Evolutionary conservation across 805 yeast species (phyloP), one percentile per base, ranked within the genome.

Genomic region (Myxozyma kluyveri): DNA sequence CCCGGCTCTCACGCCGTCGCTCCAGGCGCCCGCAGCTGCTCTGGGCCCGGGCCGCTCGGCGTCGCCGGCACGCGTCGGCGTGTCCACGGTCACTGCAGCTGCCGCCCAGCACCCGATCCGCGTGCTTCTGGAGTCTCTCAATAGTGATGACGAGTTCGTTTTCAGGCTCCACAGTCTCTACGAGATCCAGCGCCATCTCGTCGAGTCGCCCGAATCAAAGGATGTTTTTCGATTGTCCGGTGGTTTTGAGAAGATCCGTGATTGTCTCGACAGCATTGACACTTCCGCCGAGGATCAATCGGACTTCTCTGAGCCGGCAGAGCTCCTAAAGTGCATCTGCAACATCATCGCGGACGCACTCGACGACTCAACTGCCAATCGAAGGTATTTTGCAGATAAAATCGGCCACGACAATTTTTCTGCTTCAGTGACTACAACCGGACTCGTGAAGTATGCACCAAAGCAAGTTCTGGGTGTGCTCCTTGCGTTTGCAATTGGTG

Each of bases 161-260:
- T 45, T 49, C n/a, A 45, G 54, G 21, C 40, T 60, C n/a, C 57
- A 50, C 22, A 47, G 36, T 21, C 51, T 60, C 7, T 60, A 59
- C 23, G 60, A 56, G 42, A 42, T 60, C 21, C 63, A 59, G 42
- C 54, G 63, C 7, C 29, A 52, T 17, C 44, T 60, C 6, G 55
- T 57, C 17, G 63, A 60, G 47, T 47, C 54, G 17, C 53, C 59
- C 18, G 63, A 60, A 23, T 39, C 56, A 12, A 56, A 56, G 32
- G 59, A 56, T 27, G 52, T 57, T n/a, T 60, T 60, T 31, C 56
- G 61, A 10, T 44, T 48, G 17, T 52, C 59, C 2, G 39, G 42
- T 14, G 63, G 63, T 7, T 60, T 60, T 36, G 63, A 60, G 40
- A 23, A 47, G 3, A 42, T 59, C n/a, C 35, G 58, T n/a, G 58